These are phyloP conservation scores for Terfezia claveryi DNA, from an alignment of 495 filamentous ascomycete genomes.

Conservation along the genomic window DNA sequence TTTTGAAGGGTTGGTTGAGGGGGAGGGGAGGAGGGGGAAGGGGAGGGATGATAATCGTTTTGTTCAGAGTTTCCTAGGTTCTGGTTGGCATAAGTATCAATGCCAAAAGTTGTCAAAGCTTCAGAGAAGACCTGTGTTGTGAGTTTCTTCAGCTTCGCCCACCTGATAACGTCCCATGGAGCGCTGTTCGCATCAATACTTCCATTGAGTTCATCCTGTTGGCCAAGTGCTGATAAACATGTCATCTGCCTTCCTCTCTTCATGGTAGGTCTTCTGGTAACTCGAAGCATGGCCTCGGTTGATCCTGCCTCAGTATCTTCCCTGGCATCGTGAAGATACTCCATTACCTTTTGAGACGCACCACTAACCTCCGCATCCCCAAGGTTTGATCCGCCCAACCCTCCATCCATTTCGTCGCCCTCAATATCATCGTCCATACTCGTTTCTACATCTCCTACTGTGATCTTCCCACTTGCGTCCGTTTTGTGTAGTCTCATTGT, in stretches of 20 bases:
- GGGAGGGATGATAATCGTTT: no score
- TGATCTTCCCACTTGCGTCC: neutral
- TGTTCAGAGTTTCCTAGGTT: no score
- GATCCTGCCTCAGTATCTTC: constrained; percentile 5
- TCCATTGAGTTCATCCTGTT: constrained; percentile 11
- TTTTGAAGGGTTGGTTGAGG: no score
- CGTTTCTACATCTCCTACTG: constrained; percentile 1
- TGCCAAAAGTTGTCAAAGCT: no score
- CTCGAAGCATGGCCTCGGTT: constrained; percentile 7
- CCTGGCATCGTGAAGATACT: constrained; percentile 19
- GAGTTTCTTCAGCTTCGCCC: constrained; percentile 83
- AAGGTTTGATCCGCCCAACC: neutral
- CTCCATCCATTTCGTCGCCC: constrained; percentile 6
- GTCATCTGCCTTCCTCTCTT: constrained; percentile 7
- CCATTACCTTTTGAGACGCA: constrained; percentile 4
- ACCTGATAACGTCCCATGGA: constrained; percentile 91
- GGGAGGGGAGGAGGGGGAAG: no score
- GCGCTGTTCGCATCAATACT: constrained; percentile 2
- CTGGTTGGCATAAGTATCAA: no score
- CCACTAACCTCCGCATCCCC: neutral
- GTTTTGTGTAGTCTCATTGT: no score
- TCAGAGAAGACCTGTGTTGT: constrained; percentile 87
- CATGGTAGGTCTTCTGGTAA: constrained; percentile 7
- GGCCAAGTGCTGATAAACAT: constrained; percentile 40
- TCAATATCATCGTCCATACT: constrained; percentile 1